phyloP scores from a whole-genome alignment of 306 rosid genomes.

The Quercus engelmannii region DNA sequence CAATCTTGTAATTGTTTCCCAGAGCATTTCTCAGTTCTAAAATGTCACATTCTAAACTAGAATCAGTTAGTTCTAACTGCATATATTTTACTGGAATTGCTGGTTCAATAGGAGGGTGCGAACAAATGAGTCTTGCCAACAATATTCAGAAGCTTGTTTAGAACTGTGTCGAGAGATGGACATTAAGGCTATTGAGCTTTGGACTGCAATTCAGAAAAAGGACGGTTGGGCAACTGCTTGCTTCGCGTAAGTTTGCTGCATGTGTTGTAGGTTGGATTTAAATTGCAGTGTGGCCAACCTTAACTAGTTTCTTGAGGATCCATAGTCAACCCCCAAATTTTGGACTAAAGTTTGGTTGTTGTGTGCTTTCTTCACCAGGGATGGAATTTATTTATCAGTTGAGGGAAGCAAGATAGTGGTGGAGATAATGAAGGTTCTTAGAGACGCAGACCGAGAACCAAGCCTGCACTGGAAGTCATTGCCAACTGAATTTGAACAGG shows the following conservation, averaged over 20 bases:
- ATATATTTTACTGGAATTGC: constrained; percentile 6
- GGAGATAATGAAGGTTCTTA: constrained; percentile 51
- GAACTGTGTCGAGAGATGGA: constrained; percentile 58
- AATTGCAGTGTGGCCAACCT: not conserved
- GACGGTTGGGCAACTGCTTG: constrained; percentile 50
- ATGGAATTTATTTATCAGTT: constrained; percentile 65
- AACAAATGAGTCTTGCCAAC: constrained; percentile 49
- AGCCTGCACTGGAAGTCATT: constrained; percentile 46
- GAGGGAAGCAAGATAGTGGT: constrained; percentile 69
- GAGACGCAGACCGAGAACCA: constrained; percentile 68
- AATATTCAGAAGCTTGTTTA: constrained; percentile 74
- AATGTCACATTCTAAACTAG: not conserved
- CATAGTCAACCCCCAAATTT: not conserved
- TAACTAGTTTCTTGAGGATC: not conserved
- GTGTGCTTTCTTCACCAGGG: constrained; percentile 30
- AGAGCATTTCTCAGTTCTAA: not conserved
- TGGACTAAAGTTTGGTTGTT: too few species aligned
- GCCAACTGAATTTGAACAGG: constrained; percentile 48
- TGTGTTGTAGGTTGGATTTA: not conserved
- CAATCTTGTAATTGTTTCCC: not conserved
- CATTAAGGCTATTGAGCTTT: constrained; percentile 52
- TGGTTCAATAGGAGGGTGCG: not conserved
- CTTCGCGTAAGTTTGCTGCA: constrained; percentile 49
- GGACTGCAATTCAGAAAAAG: constrained; percentile 48
- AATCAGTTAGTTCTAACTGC: not conserved